Evolutionary conservation across 768 basidiomycete species (phyloP), one percentile per base, ranked within the genome.

Genomic region (Coprinellus micaceus): DNA sequence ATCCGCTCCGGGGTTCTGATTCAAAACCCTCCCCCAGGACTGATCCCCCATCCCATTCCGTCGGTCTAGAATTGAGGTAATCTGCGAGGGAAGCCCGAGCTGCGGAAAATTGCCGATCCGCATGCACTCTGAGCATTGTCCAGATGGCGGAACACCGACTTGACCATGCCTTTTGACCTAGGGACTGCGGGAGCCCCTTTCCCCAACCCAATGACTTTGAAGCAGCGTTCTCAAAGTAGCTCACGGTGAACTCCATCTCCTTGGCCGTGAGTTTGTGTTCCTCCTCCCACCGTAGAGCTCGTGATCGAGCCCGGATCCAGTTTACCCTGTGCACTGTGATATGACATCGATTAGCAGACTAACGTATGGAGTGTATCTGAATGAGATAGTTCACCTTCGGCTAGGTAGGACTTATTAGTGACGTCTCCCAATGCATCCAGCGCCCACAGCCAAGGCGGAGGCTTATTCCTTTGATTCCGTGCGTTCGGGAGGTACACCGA

Each of bases 161-260:
- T n/a, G n/a, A n/a, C n/a, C n/a, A n/a, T n/a, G n/a, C n/a, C n/a
- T n/a, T n/a, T n/a, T n/a, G n/a, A n/a, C n/a, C n/a, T n/a, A n/a
- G n/a, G n/a, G n/a, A n/a, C n/a, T n/a, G n/a, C n/a, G n/a, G n/a
- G n/a, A n/a, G n/a, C n/a, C n/a, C n/a, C n/a, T n/a, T n/a, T n/a
- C n/a, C n/a, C n/a, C n/a, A n/a, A n/a, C n/a, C n/a, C n/a, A n/a
- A n/a, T n/a, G n/a, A n/a, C n/a, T n/a, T n/a, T n/a, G n/a, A n/a
- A n/a, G n/a, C n/a, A n/a, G n/a, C n/a, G n/a, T n/a, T n/a, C n/a
- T n/a, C n/a, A n/a, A 66, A 65, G 29, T 53, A 66, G 10, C 19
- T 19, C 3, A 56, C 37, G 0, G 51, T 46, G 64, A 62, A 65
- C 2, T 28, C 22, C 64, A 66, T 66, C 36, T 66, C 61, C n/a